Conservation (phyloP, 352 stramenopile genomes). For the Globisporangium spiculum region DNA sequence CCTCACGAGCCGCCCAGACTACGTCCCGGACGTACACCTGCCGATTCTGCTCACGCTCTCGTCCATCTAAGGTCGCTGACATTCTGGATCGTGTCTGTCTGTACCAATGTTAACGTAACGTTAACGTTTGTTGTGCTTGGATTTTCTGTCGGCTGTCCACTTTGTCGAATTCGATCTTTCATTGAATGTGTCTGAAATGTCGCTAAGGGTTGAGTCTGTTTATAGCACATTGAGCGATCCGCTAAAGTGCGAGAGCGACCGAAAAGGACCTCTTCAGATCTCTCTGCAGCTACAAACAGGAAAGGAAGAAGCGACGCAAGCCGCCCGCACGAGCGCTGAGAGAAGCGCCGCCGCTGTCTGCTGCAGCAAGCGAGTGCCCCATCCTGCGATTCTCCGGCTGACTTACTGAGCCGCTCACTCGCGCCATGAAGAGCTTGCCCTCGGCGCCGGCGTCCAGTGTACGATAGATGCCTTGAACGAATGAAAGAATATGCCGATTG, state of each 20-base stretch:
- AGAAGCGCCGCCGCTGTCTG: background rate
- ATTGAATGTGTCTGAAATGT: background rate
- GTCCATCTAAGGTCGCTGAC: background rate
- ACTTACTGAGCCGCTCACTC: background rate
- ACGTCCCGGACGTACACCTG: conserved; percentile 69
- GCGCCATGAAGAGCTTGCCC: conserved; percentile 8
- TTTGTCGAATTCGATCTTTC: background rate
- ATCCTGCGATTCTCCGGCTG: background rate
- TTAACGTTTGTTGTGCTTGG: background rate
- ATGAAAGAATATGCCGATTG: background rate
- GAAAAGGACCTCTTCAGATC: conserved; percentile 7
- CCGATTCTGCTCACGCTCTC: conserved; percentile 54
- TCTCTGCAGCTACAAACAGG: background rate
- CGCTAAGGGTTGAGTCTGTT: background rate
- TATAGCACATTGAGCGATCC: background rate
- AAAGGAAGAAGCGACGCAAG: conserved; percentile 1
- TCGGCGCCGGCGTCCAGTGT: background rate
- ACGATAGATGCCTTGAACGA: background rate
- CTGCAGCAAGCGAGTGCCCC: background rate
- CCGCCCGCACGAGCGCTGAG: background rate
- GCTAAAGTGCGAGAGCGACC: background rate
- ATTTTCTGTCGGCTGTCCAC: background rate
- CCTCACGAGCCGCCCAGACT: conserved; percentile 35
- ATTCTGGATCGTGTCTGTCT: background rate
- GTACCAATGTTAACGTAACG: background rate